Base-by-base conservation (phyloP, 108 stramenopile species). In the Mayamaea pseudoterrestris region DNA sequence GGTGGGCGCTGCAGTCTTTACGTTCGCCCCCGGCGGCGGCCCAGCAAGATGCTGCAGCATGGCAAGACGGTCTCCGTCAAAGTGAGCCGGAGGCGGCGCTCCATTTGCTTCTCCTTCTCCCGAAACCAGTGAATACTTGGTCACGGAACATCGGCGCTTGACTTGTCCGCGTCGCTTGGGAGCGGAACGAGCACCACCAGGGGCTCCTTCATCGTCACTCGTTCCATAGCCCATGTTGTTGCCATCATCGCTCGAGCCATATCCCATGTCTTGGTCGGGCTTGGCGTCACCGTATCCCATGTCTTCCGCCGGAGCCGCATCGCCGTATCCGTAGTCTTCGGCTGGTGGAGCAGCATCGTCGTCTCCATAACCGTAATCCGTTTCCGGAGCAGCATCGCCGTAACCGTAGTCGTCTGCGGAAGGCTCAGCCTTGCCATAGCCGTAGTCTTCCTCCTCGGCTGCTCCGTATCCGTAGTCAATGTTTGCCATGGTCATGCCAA, bases 131-230 rank as follows among this genome's bases (percentile, higher is more conserved):
- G 51, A 53, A 29, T 53, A 61, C 35, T 52, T 51, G 5, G 60
- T 61, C 21, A 61, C 60, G n/a, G 60, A 61, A 9, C 60, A 54
- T 16, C 60, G 51, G 35, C 60, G 51, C 43, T 44, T 43, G 42
- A 46, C 45, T 20, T 48, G 29, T 17, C 21, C 37, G 5, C 37
- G 3, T 2, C 17, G 7, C 4, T 51, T 51, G 14, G 20, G 34
- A 37, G 16, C 36, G 11, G 9, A 21, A 18, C 17, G 34, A 12
- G n/a, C 16, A 6, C 30, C 26, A 28, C 17, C 27, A 6, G 27
- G 40, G 12, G 40, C 8, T 12, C 8, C 34, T 25, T 30, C 28
- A 28, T 28, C 14, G 13, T 28, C 18, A 21, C 13, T 11, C 16
- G 7, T 16, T 8, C 20, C 37, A 20, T 39, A 39, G 5, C 37